These are phyloP conservation scores for Penicillium brasilianum DNA, from an alignment of 2,329 filamentous ascomycete genomes.

Conservation along the genomic window DNA sequence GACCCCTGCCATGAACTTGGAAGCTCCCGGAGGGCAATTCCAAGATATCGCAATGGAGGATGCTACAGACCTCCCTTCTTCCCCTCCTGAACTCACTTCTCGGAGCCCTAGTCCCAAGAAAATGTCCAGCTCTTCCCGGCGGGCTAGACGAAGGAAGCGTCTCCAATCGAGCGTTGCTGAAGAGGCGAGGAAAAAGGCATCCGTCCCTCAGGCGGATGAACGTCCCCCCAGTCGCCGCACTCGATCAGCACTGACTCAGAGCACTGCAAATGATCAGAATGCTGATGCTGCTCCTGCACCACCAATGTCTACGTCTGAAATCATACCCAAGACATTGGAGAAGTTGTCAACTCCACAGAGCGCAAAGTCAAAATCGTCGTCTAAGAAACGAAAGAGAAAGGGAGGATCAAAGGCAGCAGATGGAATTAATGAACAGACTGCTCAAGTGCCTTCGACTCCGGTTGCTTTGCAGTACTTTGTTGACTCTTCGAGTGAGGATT, in stretches of 20 bases:
- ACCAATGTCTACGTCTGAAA: slow-evolving; percentile 3
- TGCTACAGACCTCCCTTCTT: slow-evolving; percentile 41
- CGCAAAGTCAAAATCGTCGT: slow-evolving; percentile 20
- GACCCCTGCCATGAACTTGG: slow-evolving; percentile 32
- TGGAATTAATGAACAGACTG: slow-evolving; percentile 4
- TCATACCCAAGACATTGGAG: slow-evolving; percentile 11
- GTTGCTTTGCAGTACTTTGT: slow-evolving; percentile 30
- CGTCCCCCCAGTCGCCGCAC: slow-evolving; percentile 27
- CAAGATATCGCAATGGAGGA: slow-evolving; percentile 25
- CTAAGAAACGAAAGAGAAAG: slow-evolving; percentile 19
- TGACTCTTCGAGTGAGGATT: slow-evolving; percentile 47
- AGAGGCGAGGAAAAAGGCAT: slow-evolving; percentile 18
- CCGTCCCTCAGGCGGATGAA: slow-evolving; percentile 15
- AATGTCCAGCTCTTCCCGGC: slow-evolving; percentile 7
- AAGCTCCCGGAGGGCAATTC: slow-evolving; percentile 39
- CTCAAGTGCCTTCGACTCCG: neutral
- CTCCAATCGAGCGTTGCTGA: slow-evolving; percentile 13
- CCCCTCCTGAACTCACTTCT: slow-evolving; percentile 39
- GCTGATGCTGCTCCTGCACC: neutral
- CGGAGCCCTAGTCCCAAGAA: slow-evolving; percentile 31
- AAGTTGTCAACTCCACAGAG: slow-evolving; percentile 9
- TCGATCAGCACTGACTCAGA: slow-evolving; percentile 33
- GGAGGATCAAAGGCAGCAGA: slow-evolving; percentile 1
- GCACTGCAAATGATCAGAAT: slow-evolving; percentile 12
- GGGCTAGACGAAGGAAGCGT: slow-evolving; percentile 19